Evolutionary conservation across 139 green algal genomes (phyloP).

Genomic region (Volvox reticuliferus): DNA sequence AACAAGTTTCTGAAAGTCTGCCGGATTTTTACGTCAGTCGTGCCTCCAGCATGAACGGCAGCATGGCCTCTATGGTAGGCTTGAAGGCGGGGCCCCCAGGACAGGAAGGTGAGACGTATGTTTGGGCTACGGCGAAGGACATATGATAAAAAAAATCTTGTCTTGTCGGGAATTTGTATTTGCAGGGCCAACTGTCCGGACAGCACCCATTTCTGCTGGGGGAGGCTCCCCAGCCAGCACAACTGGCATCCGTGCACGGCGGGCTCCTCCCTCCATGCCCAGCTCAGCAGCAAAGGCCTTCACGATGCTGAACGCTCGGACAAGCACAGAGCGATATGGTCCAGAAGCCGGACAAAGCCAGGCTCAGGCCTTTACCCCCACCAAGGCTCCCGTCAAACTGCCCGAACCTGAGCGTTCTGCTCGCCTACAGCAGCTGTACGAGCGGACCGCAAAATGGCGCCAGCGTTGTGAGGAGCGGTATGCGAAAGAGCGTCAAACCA

Average conservation of each 20-base stretch:
- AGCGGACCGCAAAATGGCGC: neutral
- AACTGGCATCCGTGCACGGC: neutral
- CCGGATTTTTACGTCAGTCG: neutral
- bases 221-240: neutral
- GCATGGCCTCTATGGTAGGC: neutral
- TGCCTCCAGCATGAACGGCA: neutral
- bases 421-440: constrained; percentile 41
- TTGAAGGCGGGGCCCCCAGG: neutral
- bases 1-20: neutral
- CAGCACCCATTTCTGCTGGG: too few relatives aligned
- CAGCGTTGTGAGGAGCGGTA: constrained; percentile 10
- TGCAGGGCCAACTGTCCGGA: too few relatives aligned
- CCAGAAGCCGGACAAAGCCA: neutral
- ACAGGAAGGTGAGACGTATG: neutral
- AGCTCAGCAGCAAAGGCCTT: neutral
- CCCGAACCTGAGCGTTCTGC: constrained; percentile 15
- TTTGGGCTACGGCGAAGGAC: too few relatives aligned
- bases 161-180: too few relatives aligned
- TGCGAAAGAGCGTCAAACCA: constrained; percentile 2
- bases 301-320: constrained; percentile 28
- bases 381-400: constrained; percentile 3
- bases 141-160: too few relatives aligned
- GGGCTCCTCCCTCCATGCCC: neutral
- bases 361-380: neutral
- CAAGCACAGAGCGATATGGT: neutral